phyloP scores from a whole-genome alignment of 768 basidiomycete species.

The Leucosporidium scottii region DNA sequence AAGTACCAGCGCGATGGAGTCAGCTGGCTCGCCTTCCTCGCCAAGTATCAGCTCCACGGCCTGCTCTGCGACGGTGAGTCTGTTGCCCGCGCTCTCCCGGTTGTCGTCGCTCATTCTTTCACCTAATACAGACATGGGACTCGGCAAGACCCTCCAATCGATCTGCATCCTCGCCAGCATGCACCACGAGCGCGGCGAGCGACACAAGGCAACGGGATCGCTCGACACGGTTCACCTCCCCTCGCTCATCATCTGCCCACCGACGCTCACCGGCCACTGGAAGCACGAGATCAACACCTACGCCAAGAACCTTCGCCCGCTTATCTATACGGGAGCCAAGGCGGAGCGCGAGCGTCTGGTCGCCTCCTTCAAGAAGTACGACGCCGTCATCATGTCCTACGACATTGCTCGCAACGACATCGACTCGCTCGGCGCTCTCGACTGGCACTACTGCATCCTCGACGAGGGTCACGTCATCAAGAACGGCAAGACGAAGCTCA shows the following conservation, averaged over 20 bases:
- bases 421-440: conserved; percentile 58
- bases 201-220: conserved; percentile 57
- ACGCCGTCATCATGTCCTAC: conserved; percentile 95
- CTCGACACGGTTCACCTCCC: conserved; percentile 79
- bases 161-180: conserved; percentile 95
- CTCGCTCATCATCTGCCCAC: conserved; percentile 90
- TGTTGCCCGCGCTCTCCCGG: neutral
- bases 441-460: conserved; percentile 92
- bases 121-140: conserved; percentile 77
- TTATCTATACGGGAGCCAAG: conserved; percentile 82
- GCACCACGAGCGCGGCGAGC: conserved; percentile 74
- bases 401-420: conserved; percentile 96
- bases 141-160: conserved; percentile 95
- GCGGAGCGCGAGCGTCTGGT: conserved; percentile 68
- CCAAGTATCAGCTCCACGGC: conserved; percentile 95
- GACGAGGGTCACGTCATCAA: conserved; percentile 99
- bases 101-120: neutral
- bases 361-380: conserved; percentile 59
- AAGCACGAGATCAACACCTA: conserved; percentile 96
- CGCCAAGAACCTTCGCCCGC: conserved; percentile 68
- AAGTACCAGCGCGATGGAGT: conserved; percentile 98
- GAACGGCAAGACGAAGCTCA: conserved; percentile 95
- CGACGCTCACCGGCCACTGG: conserved; percentile 97
- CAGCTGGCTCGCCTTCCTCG: conserved; percentile 96
- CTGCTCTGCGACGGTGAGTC: conserved; percentile 87